Evolutionary conservation across 129 eudicot genomes (phyloP).

Genomic region (Smallanthus sonchifolius): DNA sequence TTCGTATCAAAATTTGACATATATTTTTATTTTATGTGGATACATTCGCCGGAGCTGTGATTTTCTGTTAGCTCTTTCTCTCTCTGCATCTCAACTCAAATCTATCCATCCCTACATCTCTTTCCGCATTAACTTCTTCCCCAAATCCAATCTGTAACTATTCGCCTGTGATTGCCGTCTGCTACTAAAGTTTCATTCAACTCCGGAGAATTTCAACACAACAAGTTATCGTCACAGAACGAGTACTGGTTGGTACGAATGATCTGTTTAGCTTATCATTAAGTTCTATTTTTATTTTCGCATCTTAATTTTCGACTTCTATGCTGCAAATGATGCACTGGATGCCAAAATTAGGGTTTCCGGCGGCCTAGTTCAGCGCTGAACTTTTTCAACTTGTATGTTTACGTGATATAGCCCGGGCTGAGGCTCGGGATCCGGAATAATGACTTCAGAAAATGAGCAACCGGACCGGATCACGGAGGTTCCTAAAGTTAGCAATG

Average conservation of each 20-base stretch:
- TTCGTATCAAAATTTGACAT: neutral
- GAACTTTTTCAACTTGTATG: conserved; percentile 19
- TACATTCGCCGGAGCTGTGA: conserved; percentile 45
- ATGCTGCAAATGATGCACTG: conserved; percentile 9
- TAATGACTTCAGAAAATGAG: conserved; percentile 32
- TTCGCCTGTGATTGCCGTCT: neutral
- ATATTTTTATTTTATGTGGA: conserved; percentile 30
- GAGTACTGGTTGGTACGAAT: neutral
- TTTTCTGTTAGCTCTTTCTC: conserved; percentile 20
- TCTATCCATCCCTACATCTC: neutral
- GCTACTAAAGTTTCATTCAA: neutral
- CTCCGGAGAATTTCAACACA: neutral
- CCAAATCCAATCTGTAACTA: neutral
- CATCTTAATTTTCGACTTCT: neutral
- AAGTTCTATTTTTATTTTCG: neutral
- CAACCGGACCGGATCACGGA: conserved; percentile 26
- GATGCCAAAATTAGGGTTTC: conserved; percentile 10
- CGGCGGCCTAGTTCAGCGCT: conserved; percentile 20
- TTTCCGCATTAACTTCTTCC: neutral
- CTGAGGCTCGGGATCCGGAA: conserved; percentile 48
- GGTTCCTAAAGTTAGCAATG: conserved; percentile 22
- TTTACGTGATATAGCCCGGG: conserved; percentile 38
- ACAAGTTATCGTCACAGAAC: neutral
- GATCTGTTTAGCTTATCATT: neutral
- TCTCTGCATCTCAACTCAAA: conserved; percentile 22